phyloP scores from a whole-genome alignment of 768 basidiomycete genomes.

The Galerina marginata region DNA sequence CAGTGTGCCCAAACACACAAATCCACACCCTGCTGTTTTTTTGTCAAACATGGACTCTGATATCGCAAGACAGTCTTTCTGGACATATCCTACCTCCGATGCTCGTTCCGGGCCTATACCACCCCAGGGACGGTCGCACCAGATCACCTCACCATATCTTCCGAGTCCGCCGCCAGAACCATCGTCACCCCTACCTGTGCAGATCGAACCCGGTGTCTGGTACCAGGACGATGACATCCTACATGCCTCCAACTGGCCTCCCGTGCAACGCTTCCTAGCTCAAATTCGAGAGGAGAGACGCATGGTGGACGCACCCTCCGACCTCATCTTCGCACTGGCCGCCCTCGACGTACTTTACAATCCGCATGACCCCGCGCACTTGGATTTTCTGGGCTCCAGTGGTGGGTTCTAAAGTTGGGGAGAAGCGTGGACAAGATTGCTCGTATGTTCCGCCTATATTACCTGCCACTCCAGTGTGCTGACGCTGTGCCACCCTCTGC shows the following conservation, averaged over 20 bases:
- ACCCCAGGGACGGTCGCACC: background rate
- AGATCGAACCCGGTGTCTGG: constrained; percentile 46
- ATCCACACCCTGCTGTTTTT: background rate
- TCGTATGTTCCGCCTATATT: constrained; percentile 44
- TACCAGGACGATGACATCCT: constrained; percentile 42
- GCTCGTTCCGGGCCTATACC: constrained; percentile 25
- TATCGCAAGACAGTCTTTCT: constrained; percentile 18
- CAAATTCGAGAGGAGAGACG: constrained; percentile 43
- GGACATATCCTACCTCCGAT: constrained; percentile 23
- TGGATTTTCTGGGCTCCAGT: constrained; percentile 69
- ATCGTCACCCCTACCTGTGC: constrained; percentile 23
- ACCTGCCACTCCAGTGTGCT: background rate
- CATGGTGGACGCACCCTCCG: constrained; percentile 45
- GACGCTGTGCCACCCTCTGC: background rate
- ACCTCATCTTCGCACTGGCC: constrained; percentile 58
- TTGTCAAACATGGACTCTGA: constrained; percentile 16
- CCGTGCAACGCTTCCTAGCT: constrained; percentile 53
- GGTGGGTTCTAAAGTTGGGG: constrained; percentile 52
- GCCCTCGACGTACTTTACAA: constrained; percentile 65
- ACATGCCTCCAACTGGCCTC: constrained; percentile 52
- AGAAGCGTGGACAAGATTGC: constrained; percentile 58
- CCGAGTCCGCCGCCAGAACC: constrained; percentile 30
- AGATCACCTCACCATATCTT: constrained; percentile 6
- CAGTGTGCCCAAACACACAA: background rate
- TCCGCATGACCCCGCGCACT: constrained; percentile 60